A percentile compares a stretch with the other conserved stretches of the same genome.
These are phyloP conservation scores for Psilocybe mexicana DNA, from an alignment of 1,284 basidiomycete genomes.

Conservation along the genomic window DNA sequence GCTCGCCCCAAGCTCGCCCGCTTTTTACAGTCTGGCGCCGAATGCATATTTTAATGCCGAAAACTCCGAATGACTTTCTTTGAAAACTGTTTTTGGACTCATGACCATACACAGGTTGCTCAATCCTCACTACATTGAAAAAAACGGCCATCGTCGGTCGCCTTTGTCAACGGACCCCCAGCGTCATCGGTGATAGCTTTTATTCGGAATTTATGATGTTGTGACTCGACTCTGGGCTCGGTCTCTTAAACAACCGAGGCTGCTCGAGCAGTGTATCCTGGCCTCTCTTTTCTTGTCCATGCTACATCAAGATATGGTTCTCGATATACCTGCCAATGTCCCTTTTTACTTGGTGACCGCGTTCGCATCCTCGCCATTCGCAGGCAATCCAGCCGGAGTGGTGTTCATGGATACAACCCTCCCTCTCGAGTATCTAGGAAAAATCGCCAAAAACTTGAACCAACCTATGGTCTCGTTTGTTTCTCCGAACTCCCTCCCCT, in stretches of 20 bases:
- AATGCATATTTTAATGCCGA: too few relatives aligned
- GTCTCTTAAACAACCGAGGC: too few relatives aligned
- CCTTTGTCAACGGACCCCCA: not conserved
- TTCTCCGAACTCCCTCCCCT: slow-evolving; percentile 25
- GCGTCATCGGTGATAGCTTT: not conserved
- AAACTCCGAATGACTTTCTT: too few relatives aligned
- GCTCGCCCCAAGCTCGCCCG: too few relatives aligned
- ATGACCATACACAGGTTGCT: too few relatives aligned
- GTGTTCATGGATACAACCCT: slow-evolving; percentile 39
- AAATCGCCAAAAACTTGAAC: slow-evolving; percentile 45
- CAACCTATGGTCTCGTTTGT: slow-evolving; percentile 50
- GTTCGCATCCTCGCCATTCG: slow-evolving; percentile 43
- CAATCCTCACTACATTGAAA: too few relatives aligned
- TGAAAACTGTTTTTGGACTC: too few relatives aligned
- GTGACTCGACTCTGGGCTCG: too few relatives aligned
- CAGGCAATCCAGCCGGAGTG: slow-evolving; percentile 56
- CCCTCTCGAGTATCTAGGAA: slow-evolving; percentile 30
- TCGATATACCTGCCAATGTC: slow-evolving; percentile 7
- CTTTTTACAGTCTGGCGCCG: too few relatives aligned
- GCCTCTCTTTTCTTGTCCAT: not conserved
- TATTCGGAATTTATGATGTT: too few relatives aligned
- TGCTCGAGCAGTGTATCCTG: not conserved
- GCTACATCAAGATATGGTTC: not conserved
- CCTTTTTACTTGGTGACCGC: slow-evolving; percentile 44
- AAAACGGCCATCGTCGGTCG: too few relatives aligned